Percentiles rank a stretch among this genome's conserved stretches.
Conservation (phyloP, 768 basidiomycete genomes). For the Serendipita vermifera region DNA sequence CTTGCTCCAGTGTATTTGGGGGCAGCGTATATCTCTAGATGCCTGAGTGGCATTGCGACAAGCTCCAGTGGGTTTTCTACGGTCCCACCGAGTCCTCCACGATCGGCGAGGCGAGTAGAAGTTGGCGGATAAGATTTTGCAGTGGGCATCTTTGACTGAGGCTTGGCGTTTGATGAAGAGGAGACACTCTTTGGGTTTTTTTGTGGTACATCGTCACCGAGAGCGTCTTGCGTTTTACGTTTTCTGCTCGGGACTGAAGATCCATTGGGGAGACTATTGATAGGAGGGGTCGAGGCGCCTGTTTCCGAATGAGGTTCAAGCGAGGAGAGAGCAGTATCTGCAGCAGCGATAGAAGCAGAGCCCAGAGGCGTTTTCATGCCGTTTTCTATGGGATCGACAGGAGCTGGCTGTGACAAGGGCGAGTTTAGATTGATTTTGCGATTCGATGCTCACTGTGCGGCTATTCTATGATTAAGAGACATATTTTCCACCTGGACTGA, state of each 20-base stretch:
- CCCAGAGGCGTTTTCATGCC: too few relatives aligned
- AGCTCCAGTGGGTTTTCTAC: conserved; percentile 90
- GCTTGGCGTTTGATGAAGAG: conserved; percentile 15
- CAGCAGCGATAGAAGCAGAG: too few relatives aligned
- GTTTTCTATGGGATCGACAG: too few relatives aligned
- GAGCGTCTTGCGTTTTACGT: too few relatives aligned
- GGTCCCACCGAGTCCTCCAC: conserved; percentile 77
- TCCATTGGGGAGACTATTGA: too few relatives aligned
- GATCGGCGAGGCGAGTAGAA: conserved; percentile 58
- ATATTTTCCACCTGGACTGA: too few relatives aligned
- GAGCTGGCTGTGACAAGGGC: not conserved
- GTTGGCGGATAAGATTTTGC: conserved; percentile 64
- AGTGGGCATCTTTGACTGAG: conserved; percentile 18
- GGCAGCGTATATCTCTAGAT: conserved; percentile 93
- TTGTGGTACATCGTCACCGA: not conserved
- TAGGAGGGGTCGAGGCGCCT: too few relatives aligned
- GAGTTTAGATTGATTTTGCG: conserved; percentile 6
- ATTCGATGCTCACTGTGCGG: not conserved
- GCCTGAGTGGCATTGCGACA: conserved; percentile 89
- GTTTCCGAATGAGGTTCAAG: too few relatives aligned
- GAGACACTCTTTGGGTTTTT: conserved; percentile 12
- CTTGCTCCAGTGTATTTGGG: conserved; percentile 72
- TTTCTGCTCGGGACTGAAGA: too few relatives aligned
- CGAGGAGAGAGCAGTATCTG: too few relatives aligned
- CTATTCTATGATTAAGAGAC: conserved; percentile 8